These are phyloP conservation scores for Termitomyces sp. DNA, from an alignment of 768 basidiomycete genomes.

Conservation along the genomic window DNA sequence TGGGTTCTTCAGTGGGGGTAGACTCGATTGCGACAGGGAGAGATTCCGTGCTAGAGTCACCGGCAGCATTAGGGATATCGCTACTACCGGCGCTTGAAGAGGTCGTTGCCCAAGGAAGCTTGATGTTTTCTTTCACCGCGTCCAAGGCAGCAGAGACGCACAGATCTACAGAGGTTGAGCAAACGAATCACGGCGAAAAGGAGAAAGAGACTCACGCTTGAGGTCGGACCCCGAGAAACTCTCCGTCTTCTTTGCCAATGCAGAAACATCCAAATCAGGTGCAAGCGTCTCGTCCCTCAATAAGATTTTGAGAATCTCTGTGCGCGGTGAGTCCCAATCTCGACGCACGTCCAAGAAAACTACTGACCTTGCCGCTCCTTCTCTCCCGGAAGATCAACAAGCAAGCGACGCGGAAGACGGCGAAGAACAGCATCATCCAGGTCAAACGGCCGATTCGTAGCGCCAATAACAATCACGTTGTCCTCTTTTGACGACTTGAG, in stretches of 20 bases:
- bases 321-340: neutral
- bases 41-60: neutral
- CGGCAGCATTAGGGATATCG: neutral
- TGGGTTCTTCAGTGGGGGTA: slow-evolving; percentile 3
- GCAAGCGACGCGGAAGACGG: slow-evolving; percentile 76
- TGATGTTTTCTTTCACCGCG: slow-evolving; percentile 80
- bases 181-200: slow-evolving; percentile 3
- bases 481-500: slow-evolving; percentile 74
- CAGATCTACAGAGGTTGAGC: slow-evolving; percentile 48
- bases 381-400: slow-evolving; percentile 86
- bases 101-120: slow-evolving; percentile 67
- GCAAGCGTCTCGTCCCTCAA: slow-evolving; percentile 75
- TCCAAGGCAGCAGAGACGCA: slow-evolving; percentile 92
- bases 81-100: neutral
- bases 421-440: slow-evolving; percentile 89
- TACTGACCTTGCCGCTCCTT: slow-evolving; percentile 80
- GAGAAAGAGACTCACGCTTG: slow-evolving; percentile 64
- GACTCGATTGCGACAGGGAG: slow-evolving; percentile 10
- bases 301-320: slow-evolving; percentile 87
- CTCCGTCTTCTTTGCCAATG: slow-evolving; percentile 67
- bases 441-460: slow-evolving; percentile 90
- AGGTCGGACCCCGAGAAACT: slow-evolving; percentile 93
- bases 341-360: neutral
- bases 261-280: slow-evolving; percentile 53
- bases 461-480: slow-evolving; percentile 86